A percentile compares a stretch with the other conserved stretches of the same genome.
Evolutionary conservation across 768 basidiomycete genomes (phyloP).

Genomic region (Mycena vitilis): DNA sequence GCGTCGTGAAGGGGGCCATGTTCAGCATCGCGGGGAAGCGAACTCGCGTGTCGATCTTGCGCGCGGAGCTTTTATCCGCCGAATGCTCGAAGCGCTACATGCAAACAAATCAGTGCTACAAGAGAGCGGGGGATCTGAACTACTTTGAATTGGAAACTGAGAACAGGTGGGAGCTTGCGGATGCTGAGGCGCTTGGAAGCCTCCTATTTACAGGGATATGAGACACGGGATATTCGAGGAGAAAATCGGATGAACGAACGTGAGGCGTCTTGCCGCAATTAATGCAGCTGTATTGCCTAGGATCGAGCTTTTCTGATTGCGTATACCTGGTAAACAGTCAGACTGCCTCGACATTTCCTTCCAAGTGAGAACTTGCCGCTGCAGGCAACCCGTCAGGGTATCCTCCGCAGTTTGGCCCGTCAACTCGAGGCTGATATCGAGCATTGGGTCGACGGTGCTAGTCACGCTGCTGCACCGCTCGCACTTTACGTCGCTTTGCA

Average conservation of each 20-base stretch:
- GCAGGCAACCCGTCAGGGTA: constrained; percentile 80
- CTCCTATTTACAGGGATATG: constrained; percentile 56
- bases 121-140: neutral
- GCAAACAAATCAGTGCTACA: neutral
- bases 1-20: constrained; percentile 89
- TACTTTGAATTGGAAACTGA: constrained; percentile 74
- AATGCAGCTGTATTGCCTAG: constrained; percentile 86
- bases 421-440: constrained; percentile 70
- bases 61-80: constrained; percentile 73
- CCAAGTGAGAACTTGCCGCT: constrained; percentile 57
- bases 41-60: constrained; percentile 87
- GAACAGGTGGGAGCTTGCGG: constrained; percentile 70
- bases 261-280: constrained; percentile 82
- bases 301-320: constrained; percentile 83
- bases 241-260: constrained; percentile 49
- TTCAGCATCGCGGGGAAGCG: constrained; percentile 86
- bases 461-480: constrained; percentile 85
- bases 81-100: constrained; percentile 92
- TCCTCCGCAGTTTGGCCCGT: constrained; percentile 64
- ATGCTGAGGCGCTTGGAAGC: constrained; percentile 90
- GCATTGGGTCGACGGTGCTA: constrained; percentile 86
- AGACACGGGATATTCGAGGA: constrained; percentile 1
- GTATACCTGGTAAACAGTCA: constrained; percentile 69
- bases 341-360: too few species aligned
- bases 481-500: constrained; percentile 92